phyloP scores from a whole-genome alignment of 352 stramenopile genomes.

The Globisporangium carolinianum region DNA sequence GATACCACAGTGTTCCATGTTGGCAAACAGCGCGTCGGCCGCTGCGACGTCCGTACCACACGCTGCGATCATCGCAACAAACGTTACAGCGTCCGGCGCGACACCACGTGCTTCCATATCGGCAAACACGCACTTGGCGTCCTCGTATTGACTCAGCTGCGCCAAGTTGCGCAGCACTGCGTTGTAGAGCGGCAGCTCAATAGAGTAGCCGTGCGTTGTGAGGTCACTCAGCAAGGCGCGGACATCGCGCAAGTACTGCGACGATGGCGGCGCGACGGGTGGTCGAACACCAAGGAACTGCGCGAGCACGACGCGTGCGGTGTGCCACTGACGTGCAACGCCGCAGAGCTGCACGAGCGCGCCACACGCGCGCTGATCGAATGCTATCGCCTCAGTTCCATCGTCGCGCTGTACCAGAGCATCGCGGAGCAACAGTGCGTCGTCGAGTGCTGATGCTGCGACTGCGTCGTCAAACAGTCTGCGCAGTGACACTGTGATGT shows the following conservation, averaged over 20 bases:
- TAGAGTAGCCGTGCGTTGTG: conserved; percentile 24
- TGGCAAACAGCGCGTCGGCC: conserved; percentile 38
- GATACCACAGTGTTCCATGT: conserved; percentile 19
- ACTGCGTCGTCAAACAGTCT: conserved; percentile 38
- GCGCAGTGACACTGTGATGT: conserved; percentile 31
- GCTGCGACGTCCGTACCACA: conserved; percentile 34
- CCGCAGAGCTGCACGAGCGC: conserved; percentile 44
- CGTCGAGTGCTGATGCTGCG: conserved; percentile 31
- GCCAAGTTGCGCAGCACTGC: conserved; percentile 58
- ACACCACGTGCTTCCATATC: conserved; percentile 35
- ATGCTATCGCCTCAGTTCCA: not conserved
- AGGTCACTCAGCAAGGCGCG: conserved; percentile 40
- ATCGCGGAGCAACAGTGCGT: conserved; percentile 56
- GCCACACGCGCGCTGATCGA: conserved; percentile 33
- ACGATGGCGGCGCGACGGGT: conserved; percentile 24
- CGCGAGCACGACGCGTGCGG: conserved; percentile 36
- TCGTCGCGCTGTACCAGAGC: conserved; percentile 28
- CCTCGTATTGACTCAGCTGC: conserved; percentile 22
- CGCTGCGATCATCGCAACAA: conserved; percentile 42
- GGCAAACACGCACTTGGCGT: conserved; percentile 31
- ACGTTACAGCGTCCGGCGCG: conserved; percentile 41
- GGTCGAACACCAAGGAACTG: conserved; percentile 37
- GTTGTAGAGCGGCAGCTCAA: conserved; percentile 46
- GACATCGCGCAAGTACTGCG: conserved; percentile 50
- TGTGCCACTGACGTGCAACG: conserved; percentile 45